Evolutionary conservation across 345 rosid genomes (phyloP), one percentile per base, ranked within the genome.

Genomic region (Stellera chamaejasme): DNA sequence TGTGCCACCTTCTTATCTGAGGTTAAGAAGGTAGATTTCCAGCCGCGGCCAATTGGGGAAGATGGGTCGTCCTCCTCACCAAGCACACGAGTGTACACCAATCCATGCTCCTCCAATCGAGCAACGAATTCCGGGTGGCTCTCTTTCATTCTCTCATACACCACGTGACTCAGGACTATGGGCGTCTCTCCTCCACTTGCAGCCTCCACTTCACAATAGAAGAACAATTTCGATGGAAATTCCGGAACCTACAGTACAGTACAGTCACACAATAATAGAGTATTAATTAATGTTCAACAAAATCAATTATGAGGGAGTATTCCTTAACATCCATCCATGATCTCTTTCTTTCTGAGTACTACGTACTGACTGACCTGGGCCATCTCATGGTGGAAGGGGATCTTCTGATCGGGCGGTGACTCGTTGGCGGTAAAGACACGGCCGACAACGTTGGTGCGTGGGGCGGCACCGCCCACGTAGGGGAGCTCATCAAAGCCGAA

Each of bases 321-420:
- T 32, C 39, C 5, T 32, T 32, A 5, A 8, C 1, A 19, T 19
- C 23, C 23, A 19, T 19, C 23, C 23, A 19, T 19, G 23, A 19
- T 19, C 1, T 19, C 23, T 19, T 19, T 19, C 23, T 19, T 19
- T 19, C 23, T 19, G 23, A 19, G 23, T 19, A 19, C 23, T 19
- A 1, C 0, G 23, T 19, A 19, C 23, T 1, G 13, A 0, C 13
- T 27, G 14, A 81, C 98, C 92, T 85, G 98, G 54, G 92, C 88
- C 98, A 91, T 88, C 65, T 91, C 96, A 49, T 91, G 98, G 76
- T 92, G 95, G 59, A 88, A 92, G 11, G 85, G 88, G 44, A 92
- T 92, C 62, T 85, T 86, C 68, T 88, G 93, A 41, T 88, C 90
- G n/a, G 90, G 88, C 0, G 96, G 96, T 54, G 96, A 84, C 57